Conservation (phyloP, 768 basidiomycete genomes). For the Boletus vermiculosoides region DNA sequence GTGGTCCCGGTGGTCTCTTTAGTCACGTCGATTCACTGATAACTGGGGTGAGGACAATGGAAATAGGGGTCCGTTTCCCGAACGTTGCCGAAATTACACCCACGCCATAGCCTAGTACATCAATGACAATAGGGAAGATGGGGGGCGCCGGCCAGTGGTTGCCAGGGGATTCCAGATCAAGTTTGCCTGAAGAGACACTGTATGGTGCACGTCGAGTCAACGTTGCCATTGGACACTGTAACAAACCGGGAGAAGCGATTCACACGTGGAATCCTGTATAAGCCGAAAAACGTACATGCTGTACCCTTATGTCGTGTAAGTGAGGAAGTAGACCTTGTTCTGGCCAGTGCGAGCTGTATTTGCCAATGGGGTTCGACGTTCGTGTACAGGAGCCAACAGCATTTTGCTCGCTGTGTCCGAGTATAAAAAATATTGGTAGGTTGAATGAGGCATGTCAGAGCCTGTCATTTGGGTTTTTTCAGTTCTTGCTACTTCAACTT, state of each 20-base stretch:
- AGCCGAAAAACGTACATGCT: background rate
- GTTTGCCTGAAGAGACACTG: background rate
- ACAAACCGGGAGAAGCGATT: background rate
- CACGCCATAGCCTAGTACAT: no score
- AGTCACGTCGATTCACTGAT: background rate
- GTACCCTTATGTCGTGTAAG: background rate
- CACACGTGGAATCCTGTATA: background rate
- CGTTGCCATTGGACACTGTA: background rate
- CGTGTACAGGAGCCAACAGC: constrained; percentile 21
- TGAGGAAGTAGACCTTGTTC: background rate
- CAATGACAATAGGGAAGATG: background rate
- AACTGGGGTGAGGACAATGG: background rate
- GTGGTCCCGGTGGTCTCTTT: background rate
- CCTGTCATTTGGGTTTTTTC: background rate
- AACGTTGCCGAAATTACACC: background rate
- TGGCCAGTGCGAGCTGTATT: constrained; percentile 5
- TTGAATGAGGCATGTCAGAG: background rate
- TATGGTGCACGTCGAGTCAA: background rate
- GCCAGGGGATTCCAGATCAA: background rate
- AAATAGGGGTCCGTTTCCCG: background rate
- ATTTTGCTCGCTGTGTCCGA: constrained; percentile 7
- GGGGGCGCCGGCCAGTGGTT: background rate
- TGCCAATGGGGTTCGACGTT: constrained; percentile 1
- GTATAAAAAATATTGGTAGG: background rate
- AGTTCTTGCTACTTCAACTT: background rate